Evolutionary conservation across 441 rosid species (phyloP).

Genomic region (Corymbia citriodora): DNA sequence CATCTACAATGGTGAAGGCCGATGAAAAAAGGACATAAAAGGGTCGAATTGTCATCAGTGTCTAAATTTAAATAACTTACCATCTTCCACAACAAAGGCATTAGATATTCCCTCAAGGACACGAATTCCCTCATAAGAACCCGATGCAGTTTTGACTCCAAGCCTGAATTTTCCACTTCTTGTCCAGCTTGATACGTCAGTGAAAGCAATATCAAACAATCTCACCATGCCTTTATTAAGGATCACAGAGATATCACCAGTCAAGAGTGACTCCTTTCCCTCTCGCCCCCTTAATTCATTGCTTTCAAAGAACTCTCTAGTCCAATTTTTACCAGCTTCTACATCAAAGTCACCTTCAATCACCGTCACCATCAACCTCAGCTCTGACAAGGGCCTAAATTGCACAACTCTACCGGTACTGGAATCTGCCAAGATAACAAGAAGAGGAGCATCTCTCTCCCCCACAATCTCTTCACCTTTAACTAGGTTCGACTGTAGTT

Average conservation of each 20-base stretch:
- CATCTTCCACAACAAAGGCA: background rate
- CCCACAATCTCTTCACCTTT: background rate
- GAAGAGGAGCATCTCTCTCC: background rate
- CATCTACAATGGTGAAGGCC: background rate
- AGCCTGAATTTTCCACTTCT: background rate
- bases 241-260: background rate
- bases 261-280: background rate
- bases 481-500: background rate
- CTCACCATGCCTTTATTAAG: background rate
- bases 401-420: background rate
- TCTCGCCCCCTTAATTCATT: background rate
- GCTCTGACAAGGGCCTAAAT: background rate
- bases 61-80: background rate
- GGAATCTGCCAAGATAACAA: rapidly evolving
- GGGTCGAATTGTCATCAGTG: background rate
- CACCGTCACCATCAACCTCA: background rate
- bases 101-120: background rate
- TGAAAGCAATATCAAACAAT: rapidly evolving
- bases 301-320: background rate
- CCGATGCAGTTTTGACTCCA: background rate
- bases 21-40: background rate
- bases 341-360: background rate
- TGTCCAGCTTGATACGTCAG: background rate
- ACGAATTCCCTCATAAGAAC: background rate
- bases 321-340: background rate